Percentiles rank a stretch among this genome's conserved stretches.
These are phyloP conservation scores for Suillus subalutaceus DNA, from an alignment of 768 basidiomycete species.

Conservation along the genomic window DNA sequence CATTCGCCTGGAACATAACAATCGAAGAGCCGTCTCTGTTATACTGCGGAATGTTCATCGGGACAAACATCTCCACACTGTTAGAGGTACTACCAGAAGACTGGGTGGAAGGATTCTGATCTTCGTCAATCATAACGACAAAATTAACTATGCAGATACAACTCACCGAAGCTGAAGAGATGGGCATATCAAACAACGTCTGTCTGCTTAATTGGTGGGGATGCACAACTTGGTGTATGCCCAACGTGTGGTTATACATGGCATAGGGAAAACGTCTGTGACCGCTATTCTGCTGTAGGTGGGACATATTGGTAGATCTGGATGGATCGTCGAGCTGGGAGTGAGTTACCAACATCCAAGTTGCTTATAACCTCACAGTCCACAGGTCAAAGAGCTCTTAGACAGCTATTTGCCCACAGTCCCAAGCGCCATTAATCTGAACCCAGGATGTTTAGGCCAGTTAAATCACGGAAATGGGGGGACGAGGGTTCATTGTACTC, in stretches of 20 bases:
- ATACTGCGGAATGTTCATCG: constrained; percentile 1
- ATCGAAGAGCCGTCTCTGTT: constrained; percentile 8
- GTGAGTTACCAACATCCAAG: background rate
- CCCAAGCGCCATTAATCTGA: background rate
- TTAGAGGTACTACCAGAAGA: background rate
- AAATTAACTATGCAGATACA: background rate
- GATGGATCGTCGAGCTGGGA: background rate
- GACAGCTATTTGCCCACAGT: background rate
- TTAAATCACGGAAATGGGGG: background rate
- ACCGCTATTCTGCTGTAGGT: background rate
- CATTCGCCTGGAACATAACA: background rate
- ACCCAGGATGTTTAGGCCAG: background rate
- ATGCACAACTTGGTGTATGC: background rate
- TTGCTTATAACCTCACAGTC: background rate
- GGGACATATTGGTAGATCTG: background rate
- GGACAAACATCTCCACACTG: background rate
- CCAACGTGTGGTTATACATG: constrained; percentile 2
- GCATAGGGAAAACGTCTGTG: background rate
- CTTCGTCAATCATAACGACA: background rate
- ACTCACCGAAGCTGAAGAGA: background rate
- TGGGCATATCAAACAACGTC: background rate
- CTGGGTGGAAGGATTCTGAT: background rate
- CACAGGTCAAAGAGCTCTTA: background rate
- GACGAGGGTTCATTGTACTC: background rate
- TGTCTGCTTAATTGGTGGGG: background rate